These are phyloP conservation scores for Magnolia officinalis DNA, from an alignment of 164 flowering plant genomes.

Conservation along the genomic window DNA sequence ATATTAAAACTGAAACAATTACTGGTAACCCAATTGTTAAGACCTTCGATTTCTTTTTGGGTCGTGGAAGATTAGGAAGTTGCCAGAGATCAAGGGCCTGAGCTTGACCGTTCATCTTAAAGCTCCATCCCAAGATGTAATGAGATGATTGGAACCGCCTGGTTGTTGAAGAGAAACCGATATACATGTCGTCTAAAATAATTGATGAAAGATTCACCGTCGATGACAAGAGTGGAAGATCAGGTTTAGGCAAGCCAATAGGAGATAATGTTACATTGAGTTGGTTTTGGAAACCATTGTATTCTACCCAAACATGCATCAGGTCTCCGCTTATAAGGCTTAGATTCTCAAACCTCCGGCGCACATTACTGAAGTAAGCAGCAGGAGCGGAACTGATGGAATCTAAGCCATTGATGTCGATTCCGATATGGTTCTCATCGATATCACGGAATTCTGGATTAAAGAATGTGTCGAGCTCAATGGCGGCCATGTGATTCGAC, in stretches of 20 bases:
- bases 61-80: slow-evolving; percentile 41
- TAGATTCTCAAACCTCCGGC: slow-evolving; percentile 11
- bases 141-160: slow-evolving; percentile 58
- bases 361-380: slow-evolving; percentile 17
- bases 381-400: slow-evolving; percentile 30
- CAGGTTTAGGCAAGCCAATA: slow-evolving; percentile 13
- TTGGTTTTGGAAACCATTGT: slow-evolving; percentile 8
- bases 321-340: slow-evolving; percentile 26
- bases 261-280: slow-evolving; percentile 22
- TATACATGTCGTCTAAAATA: slow-evolving; percentile 35
- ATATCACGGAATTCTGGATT: slow-evolving; percentile 19
- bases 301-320: slow-evolving; percentile 20
- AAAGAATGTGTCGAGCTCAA: slow-evolving; percentile 18
- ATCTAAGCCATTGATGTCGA: slow-evolving; percentile 24
- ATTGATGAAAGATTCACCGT: slow-evolving; percentile 11
- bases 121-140: slow-evolving; percentile 62
- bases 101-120: slow-evolving; percentile 42
- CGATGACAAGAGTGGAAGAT: slow-evolving; percentile 13
- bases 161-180: slow-evolving; percentile 67
- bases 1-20: neutral
- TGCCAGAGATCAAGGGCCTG: slow-evolving; percentile 30
- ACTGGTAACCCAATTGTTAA: slow-evolving; percentile 5
- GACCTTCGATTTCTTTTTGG: slow-evolving; percentile 1
- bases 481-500: slow-evolving; percentile 21
- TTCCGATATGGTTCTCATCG: slow-evolving; percentile 27